Evolutionary conservation across 768 basidiomycete genomes (phyloP).

Genomic region (Tubosaeta brunneosetosa): DNA sequence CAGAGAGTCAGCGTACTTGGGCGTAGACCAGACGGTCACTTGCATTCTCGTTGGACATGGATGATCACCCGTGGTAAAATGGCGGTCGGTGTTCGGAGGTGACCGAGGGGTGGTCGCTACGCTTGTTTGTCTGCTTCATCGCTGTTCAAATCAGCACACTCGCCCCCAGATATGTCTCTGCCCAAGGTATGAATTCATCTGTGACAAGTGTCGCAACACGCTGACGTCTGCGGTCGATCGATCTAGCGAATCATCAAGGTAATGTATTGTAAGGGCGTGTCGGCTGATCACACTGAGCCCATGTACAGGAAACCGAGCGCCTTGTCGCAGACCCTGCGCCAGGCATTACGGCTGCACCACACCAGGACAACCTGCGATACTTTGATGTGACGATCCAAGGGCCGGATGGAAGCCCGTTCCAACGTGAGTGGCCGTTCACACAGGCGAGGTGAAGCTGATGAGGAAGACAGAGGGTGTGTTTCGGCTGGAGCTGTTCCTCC

Average conservation of each 20-base stretch:
- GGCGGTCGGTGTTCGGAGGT: conserved; percentile 10
- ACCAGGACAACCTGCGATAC: conserved; percentile 96
- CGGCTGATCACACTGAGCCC: conserved; percentile 14
- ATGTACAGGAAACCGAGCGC: conserved; percentile 86
- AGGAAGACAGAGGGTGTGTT: conserved; percentile 75
- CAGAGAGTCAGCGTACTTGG: background rate
- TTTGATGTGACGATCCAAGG: conserved; percentile 98
- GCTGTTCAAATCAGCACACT: conserved; percentile 10
- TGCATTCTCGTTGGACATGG: conserved; percentile 10
- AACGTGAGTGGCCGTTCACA: conserved; percentile 46
- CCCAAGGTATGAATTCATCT: conserved; percentile 30
- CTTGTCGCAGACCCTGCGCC: conserved; percentile 96
- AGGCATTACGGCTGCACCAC: conserved; percentile 91
- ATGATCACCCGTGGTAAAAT: conserved; percentile 19
- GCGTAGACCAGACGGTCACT: background rate
- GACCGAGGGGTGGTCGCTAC: background rate
- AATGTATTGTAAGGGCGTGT: conserved; percentile 2
- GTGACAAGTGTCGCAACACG: background rate
- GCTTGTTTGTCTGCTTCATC: conserved; percentile 12
- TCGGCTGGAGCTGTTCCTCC: conserved; percentile 94
- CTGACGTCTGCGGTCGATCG: conserved; percentile 8
- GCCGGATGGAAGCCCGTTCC: conserved; percentile 91
- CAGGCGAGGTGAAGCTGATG: conserved; percentile 4
- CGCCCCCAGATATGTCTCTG: conserved; percentile 28
- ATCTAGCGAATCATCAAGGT: conserved; percentile 53